Percentiles rank a stretch among this genome's conserved stretches.
phyloP scores from a whole-genome alignment of 345 rosid species.

The Citrus inodora region DNA sequence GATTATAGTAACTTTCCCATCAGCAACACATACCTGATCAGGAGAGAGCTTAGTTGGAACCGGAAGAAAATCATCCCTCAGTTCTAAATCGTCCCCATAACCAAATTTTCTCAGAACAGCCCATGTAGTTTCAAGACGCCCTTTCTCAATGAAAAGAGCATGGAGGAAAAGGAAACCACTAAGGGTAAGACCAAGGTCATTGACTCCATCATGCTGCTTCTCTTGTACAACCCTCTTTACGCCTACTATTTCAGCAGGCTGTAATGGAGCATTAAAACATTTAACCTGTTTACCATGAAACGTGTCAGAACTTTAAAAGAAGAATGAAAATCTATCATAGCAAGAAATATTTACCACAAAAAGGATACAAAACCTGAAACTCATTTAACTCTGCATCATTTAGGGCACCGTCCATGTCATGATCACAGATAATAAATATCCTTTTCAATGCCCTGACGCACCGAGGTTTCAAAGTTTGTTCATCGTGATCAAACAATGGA shows the following conservation, averaged over 20 bases:
- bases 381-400: conserved; percentile 78
- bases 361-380: conserved; percentile 56
- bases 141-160: conserved; percentile 77
- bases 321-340: conserved; percentile 6
- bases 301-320: conserved; percentile 16
- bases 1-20: not conserved
- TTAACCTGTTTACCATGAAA: conserved; percentile 49
- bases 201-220: conserved; percentile 72
- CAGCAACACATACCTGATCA: conserved; percentile 54
- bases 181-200: conserved; percentile 73
- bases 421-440: conserved; percentile 73
- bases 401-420: conserved; percentile 78
- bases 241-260: conserved; percentile 69
- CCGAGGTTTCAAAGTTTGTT: conserved; percentile 58
- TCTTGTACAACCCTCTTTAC: conserved; percentile 82
- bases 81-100: conserved; percentile 59
- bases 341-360: not conserved
- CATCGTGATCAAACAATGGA: conserved; percentile 81
- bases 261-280: conserved; percentile 71
- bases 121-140: conserved; percentile 83
- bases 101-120: conserved; percentile 79
- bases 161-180: conserved; percentile 71
- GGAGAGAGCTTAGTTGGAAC: conserved; percentile 59
- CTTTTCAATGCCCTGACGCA: conserved; percentile 72
- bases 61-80: conserved; percentile 57